Conservation (phyloP, 306 rosid genomes). For the Vicia sativa region DNA sequence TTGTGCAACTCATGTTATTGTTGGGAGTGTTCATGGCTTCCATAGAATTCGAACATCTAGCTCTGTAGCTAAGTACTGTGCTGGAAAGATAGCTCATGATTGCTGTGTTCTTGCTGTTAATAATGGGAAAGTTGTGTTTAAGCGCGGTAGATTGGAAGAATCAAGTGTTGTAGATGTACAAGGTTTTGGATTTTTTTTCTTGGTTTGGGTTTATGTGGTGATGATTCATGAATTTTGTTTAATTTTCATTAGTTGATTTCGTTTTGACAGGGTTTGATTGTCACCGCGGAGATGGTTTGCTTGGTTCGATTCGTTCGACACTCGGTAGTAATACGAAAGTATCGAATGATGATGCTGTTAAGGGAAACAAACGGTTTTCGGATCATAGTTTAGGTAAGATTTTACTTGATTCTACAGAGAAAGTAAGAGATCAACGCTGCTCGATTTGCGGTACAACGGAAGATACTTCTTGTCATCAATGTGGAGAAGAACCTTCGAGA, state of each 20-base stretch:
- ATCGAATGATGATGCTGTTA: conserved; percentile 43
- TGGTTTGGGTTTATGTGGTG: conserved; percentile 7
- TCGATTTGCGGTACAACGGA: conserved; percentile 56
- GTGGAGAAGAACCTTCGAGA: conserved; percentile 37
- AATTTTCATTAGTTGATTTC: conserved; percentile 31
- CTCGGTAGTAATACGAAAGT: conserved; percentile 49
- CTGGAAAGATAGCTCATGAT: conserved; percentile 64
- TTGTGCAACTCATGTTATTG: conserved; percentile 70
- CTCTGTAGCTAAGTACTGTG: conserved; percentile 88
- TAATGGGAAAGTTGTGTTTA: conserved; percentile 81
- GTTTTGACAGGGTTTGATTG: conserved; percentile 54
- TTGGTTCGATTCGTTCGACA: conserved; percentile 53
- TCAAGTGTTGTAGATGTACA: conserved; percentile 34
- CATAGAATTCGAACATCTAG: conserved; percentile 73
- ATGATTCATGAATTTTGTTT: background rate
- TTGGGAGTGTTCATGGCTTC: conserved; percentile 65
- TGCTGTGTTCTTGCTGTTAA: conserved; percentile 74
- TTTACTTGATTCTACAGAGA: conserved; percentile 48
- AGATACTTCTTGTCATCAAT: conserved; percentile 42
- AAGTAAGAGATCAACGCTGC: conserved; percentile 47
- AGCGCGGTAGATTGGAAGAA: conserved; percentile 54
- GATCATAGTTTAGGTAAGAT: conserved; percentile 61
- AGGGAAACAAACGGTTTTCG: conserved; percentile 34
- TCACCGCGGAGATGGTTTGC: conserved; percentile 47
- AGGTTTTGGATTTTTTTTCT: conserved; percentile 51